Evolutionary conservation across 352 stramenopile genomes (phyloP).

Genomic region (Elongisporangium undulatum): DNA sequence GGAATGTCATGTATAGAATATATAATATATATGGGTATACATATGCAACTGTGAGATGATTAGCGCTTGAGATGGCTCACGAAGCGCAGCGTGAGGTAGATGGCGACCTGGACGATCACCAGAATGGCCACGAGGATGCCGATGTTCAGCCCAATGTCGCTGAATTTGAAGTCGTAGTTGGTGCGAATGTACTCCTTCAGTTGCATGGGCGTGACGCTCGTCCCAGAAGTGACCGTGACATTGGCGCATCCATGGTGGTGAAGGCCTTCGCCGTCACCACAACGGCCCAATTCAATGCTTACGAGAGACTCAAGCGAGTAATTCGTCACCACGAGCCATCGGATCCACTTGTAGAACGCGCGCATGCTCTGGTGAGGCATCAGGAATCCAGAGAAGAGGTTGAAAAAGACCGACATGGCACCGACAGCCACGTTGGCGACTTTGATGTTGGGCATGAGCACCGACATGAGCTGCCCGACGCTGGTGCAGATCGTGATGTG

Average conservation of each 20-base stretch:
- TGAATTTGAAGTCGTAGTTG: slow-evolving; percentile 23
- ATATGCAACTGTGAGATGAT: background rate
- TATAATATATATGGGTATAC: background rate
- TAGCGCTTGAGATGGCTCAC: slow-evolving; percentile 54
- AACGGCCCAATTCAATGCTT: slow-evolving; percentile 13
- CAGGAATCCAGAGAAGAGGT: slow-evolving; percentile 38
- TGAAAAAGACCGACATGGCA: slow-evolving; percentile 40
- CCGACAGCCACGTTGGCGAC: slow-evolving; percentile 46
- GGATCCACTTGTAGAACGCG: slow-evolving; percentile 36
- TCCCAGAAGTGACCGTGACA: slow-evolving; percentile 12
- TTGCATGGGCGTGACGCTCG: background rate
- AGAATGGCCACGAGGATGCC: slow-evolving; percentile 21
- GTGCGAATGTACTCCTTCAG: slow-evolving; percentile 10
- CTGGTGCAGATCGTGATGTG: slow-evolving; percentile 33
- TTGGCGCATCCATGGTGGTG: slow-evolving; percentile 24
- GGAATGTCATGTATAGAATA: background rate
- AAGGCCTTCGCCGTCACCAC: slow-evolving; percentile 1
- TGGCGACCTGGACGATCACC: slow-evolving; percentile 23
- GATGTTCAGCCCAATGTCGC: slow-evolving; percentile 17
- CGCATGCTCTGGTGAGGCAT: slow-evolving; percentile 28
- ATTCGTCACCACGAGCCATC: slow-evolving; percentile 27
- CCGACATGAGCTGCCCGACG: slow-evolving; percentile 36
- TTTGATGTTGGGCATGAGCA: slow-evolving; percentile 47
- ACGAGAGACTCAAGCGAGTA: slow-evolving; percentile 32
- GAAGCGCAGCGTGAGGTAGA: slow-evolving; percentile 43